phyloP scores from a whole-genome alignment of 495 filamentous ascomycete genomes.

The Daldinia childiae region DNA sequence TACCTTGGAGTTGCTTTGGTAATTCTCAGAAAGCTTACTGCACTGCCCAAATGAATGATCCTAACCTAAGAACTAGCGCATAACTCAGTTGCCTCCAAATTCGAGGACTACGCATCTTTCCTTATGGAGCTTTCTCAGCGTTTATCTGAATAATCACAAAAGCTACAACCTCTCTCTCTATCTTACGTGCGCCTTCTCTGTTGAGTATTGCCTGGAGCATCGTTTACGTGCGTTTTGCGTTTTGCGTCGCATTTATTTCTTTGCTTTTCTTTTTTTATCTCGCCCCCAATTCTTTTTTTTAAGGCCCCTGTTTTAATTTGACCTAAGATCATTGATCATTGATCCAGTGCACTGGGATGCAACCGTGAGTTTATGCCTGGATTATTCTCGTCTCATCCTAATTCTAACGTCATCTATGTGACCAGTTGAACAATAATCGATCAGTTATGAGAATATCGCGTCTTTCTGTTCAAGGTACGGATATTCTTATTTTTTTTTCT shows the following conservation, averaged over 20 bases:
- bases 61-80: neutral
- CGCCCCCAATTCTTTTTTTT: neutral
- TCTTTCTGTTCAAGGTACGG: conserved; percentile 16
- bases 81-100: conserved; percentile 4
- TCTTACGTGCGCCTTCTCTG: neutral
- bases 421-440: neutral
- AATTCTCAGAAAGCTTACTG: conserved; percentile 3
- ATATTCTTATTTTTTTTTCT: conserved; percentile 8
- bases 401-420: neutral
- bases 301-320: neutral
- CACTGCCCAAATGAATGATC: neutral
- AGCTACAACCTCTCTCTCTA: neutral
- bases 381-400: neutral
- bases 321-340: neutral
- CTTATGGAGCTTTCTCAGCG: conserved; percentile 1
- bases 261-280: neutral
- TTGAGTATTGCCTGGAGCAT: neutral
- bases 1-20: neutral
- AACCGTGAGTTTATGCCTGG: neutral
- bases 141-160: conserved; percentile 1
- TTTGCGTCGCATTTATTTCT: neutral
- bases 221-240: neutral
- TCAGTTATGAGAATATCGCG: conserved; percentile 16
- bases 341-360: neutral
- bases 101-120: conserved; percentile 6